Evolutionary conservation across 176 grass and related monocot species (phyloP), one percentile per base, ranked within the genome.

Genomic region (Thinopyrum elongatum): DNA sequence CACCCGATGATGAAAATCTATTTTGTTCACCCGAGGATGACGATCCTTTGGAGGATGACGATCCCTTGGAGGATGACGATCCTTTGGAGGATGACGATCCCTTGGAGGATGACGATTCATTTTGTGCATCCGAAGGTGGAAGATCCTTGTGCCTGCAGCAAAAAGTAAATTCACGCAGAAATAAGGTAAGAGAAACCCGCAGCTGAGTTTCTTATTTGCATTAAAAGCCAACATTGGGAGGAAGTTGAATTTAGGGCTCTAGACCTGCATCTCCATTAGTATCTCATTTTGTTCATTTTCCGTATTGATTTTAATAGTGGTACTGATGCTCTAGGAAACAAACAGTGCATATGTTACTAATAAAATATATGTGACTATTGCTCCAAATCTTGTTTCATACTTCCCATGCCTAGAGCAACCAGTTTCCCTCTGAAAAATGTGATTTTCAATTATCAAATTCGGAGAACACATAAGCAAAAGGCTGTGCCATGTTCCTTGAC

Each of bases 141-240:
- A 66, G 34, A 87, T 15, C 80, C 80, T 83, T 83, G 33, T 84
- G 57, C 80, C 89, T 90, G 75, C 46, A 75, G 14, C 23, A 14
- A 31, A 79, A 60, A 84, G 79, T 1, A 68, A 66, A 65, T 21
- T 29, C 36, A 65, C 44, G 66, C 3, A 84, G 67, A 83, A 84
- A 47, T 49, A 51, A 75, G 83, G 13, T 74, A 31, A 58, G 42
- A 83, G 58, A 71, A 66, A 83, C 42, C n/a, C 34, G 65, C 65
- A 65, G 35, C 71, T 72, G 38, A 44, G 17, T 0, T 78, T 53
- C 29, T 80, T 8, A 12, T 73, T 67, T 68, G 68, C 5, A 74
- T 15, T 77, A 27, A 17, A 59, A 87, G 16, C 11, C 22, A 61
- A 35, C 35, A 22, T 21, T 65, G 71, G 30, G 26, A 46, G 26